Evolutionary conservation across 139 green algal genomes (phyloP), one percentile per base, ranked within the genome.

Genomic region (Volvox africanus): DNA sequence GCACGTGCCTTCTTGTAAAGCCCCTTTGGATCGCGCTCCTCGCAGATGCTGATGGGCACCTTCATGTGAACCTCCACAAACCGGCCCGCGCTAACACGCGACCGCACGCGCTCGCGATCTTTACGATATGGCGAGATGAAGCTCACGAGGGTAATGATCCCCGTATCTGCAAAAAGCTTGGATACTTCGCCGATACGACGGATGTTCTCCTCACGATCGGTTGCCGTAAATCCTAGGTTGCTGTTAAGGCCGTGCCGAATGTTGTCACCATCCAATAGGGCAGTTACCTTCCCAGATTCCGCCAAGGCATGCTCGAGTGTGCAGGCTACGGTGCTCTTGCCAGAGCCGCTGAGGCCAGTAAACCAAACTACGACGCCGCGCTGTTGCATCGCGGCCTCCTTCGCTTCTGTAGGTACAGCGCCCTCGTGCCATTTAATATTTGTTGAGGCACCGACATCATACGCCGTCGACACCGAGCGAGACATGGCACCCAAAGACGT

Each of bases 391-490:
- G 97, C 61, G 32, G 91, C 80, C 93, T 99, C 95, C 94, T 99
- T 98, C 62, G 86, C 78, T 6, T 89, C 89, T 20, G 92, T 92
- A 1, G 86, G 91, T 33, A 98, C 97, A 30, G 82, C 92, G 28
- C 95, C 95, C 87, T 99, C 97, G 77, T 99, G 97, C 95, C 97
- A 99, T 91, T 97, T 97, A 91, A 99, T 99, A 94, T 99, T 99
- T 6, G 96, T 99, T 11, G 96, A 96, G 14, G 92, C 68, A 50
- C 95, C 97, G 14, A 99, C 95, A 88, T 97, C 93, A 91, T 98
- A 98, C 1, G 95, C 94, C 0, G 93, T 95, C 67, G 32, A 76
- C 20, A 90, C 26, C 2, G 75, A 81, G 14, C 85, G 85, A 0
- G 85, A 82, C 19, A 71, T 19, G 19, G 16, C 32, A 37, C 62